Base-by-base conservation (phyloP, 495 filamentous ascomycete species). In the Tricharina praecox region DNA sequence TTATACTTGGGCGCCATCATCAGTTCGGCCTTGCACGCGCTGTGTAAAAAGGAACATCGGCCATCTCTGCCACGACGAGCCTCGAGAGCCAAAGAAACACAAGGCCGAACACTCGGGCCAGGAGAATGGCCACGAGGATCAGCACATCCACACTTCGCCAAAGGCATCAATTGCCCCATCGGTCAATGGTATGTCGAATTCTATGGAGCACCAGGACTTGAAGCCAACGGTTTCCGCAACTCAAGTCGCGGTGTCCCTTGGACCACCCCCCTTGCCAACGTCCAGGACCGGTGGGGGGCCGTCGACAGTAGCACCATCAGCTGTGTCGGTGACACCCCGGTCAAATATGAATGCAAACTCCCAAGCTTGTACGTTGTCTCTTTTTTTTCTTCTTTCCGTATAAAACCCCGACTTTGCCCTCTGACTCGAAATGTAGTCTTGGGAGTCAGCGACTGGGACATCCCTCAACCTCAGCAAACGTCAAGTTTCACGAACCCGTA, bases 1-100 rank as follows among this genome's bases (percentile, higher is more conserved):
- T 46, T 34, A 30, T 30, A 46, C 4, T 24, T 25, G 4, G 20
- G n/a, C 23, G 28, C 62, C 65, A 58, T 62, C 62, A 63, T 63
- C 90, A 86, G 85, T 93, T 66, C 81, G 90, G 60, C 90, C 90
- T 44, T 99, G 90, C 73, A 84, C 83, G 48, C 78, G 90, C 68
- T 99, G 90, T 72, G 83, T 99, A 69, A 96, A 96, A 66, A 81
- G 90, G 59, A 93, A 93, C 70, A 99, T 99, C 64, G 90, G 88
- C 54, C 90, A 96, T 71, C 70, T 99, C 48, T 99, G 90, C 67
- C 90, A 96, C 68, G 90, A 99, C 63, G 90, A 96, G 66, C 86
- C 86, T 49, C 78, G 92, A 65, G 82, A 88, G 62, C 65, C 74
- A 49, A 93, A 93, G 62, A 82, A 76, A 62, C 62, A 68, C 50